Conservation (phyloP, 2,329 filamentous ascomycete species). For the Nemania sp. region DNA sequence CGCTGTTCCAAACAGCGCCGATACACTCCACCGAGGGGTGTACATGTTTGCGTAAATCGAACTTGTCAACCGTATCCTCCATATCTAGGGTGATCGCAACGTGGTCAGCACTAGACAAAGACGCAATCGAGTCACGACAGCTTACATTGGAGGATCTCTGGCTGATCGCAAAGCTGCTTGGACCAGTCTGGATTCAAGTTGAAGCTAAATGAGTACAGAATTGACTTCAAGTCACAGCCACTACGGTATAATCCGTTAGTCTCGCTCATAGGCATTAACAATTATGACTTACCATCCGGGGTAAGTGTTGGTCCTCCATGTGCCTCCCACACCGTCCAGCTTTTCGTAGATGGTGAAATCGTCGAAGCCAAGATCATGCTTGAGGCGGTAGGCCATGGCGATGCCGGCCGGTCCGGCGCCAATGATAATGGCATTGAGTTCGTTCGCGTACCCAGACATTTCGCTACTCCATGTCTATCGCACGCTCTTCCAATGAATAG, state of each 20-base stretch:
- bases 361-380: slow-evolving; percentile 30
- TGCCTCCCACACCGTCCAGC: slow-evolving; percentile 31
- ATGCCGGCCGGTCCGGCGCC: slow-evolving; percentile 42
- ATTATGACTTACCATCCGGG: slow-evolving; percentile 30
- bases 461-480: neutral
- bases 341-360: slow-evolving; percentile 40
- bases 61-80: slow-evolving; percentile 36
- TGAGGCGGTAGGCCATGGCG: slow-evolving; percentile 31
- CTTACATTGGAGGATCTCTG: slow-evolving; percentile 12
- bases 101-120: neutral
- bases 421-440: slow-evolving; percentile 40
- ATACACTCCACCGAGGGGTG: slow-evolving; percentile 26
- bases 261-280: neutral
- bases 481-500: neutral
- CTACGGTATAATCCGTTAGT: neutral
- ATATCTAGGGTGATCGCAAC: slow-evolving; percentile 17
- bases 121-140: neutral
- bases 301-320: slow-evolving; percentile 36
- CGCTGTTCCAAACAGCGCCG: slow-evolving; percentile 44
- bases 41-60: slow-evolving; percentile 32
- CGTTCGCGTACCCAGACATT: neutral
- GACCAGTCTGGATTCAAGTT: slow-evolving; percentile 7
- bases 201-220: slow-evolving; percentile 2
- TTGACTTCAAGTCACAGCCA: slow-evolving; percentile 2
- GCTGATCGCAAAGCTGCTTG: slow-evolving; percentile 9